Conservation (phyloP, 192 early-diverging fungal species). For the Coemansia sp. region DNA sequence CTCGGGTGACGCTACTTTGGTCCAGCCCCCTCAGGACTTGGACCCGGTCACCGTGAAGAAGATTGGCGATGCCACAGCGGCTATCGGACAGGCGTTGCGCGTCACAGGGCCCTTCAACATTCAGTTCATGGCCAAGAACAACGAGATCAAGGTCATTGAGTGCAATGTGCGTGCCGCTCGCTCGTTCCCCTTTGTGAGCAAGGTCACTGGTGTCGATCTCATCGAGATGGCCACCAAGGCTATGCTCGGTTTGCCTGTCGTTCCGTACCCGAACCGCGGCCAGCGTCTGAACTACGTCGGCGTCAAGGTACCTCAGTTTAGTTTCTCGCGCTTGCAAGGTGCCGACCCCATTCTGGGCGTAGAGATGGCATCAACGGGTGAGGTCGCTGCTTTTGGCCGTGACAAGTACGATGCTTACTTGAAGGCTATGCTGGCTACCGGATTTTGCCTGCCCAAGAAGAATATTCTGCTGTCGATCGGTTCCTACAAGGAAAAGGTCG, state of each 20-base stretch:
- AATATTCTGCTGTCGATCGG: slow-evolving; percentile 97
- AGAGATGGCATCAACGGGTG: slow-evolving; percentile 99
- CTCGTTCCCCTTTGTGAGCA: slow-evolving; percentile 98
- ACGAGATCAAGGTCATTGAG: slow-evolving; percentile 99
- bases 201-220: slow-evolving; percentile 91
- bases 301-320: slow-evolving; percentile 98
- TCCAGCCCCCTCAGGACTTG: slow-evolving; percentile 94
- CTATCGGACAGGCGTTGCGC: slow-evolving; percentile 90
- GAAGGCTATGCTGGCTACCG: slow-evolving; percentile 92
- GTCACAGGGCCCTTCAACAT: slow-evolving; percentile 99
- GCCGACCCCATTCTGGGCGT: slow-evolving; percentile 98
- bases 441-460: slow-evolving; percentile 90
- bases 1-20: slow-evolving; percentile 96
- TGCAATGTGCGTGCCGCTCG: slow-evolving; percentile 97
- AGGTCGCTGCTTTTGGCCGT: slow-evolving; percentile 97
- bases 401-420: slow-evolving; percentile 99
- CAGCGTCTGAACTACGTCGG: slow-evolving; percentile 82
- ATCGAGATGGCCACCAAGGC: slow-evolving; percentile 97
- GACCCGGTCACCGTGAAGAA: slow-evolving; percentile 92
- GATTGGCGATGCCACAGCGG: slow-evolving; percentile 88
- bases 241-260: slow-evolving; percentile 82
- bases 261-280: slow-evolving; percentile 76
- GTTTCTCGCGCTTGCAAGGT: slow-evolving; percentile 90
- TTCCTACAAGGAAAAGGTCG: slow-evolving; percentile 97
- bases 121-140: slow-evolving; percentile 99